These are phyloP conservation scores for Scleroderma citrinum DNA, from an alignment of 768 basidiomycete species.

Conservation along the genomic window DNA sequence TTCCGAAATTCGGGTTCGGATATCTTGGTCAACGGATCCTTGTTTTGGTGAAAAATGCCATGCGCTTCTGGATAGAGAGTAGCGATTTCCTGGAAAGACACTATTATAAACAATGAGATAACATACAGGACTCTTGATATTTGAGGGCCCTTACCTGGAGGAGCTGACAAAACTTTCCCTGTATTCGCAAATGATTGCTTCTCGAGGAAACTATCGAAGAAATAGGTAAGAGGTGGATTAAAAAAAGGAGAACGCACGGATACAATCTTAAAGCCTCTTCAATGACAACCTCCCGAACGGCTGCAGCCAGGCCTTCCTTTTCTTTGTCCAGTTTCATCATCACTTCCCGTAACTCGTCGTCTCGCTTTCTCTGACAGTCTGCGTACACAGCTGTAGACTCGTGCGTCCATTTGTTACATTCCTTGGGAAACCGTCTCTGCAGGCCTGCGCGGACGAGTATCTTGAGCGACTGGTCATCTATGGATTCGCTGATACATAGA, in stretches of 20 bases:
- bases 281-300: slow-evolving; percentile 20
- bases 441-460: slow-evolving; percentile 28
- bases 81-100: slow-evolving; percentile 4
- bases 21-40: slow-evolving; percentile 5
- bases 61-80: slow-evolving; percentile 10
- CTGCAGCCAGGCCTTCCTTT: slow-evolving; percentile 2
- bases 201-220: slow-evolving; percentile 11
- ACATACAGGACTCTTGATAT: background rate
- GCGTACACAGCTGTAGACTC: slow-evolving; percentile 1
- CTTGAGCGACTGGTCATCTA: slow-evolving; percentile 4
- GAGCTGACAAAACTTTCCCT: background rate
- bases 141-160: slow-evolving; percentile 5
- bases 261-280: slow-evolving; percentile 17
- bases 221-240: background rate
- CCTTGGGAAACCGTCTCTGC: slow-evolving; percentile 15
- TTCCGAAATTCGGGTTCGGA: slow-evolving; percentile 5
- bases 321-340: background rate
- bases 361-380: background rate
- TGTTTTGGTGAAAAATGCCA: background rate
- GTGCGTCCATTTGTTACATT: slow-evolving; percentile 20
- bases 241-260: slow-evolving; percentile 15
- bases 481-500: slow-evolving; percentile 11
- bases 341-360: background rate
- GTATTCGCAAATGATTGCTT: slow-evolving; percentile 8
- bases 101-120: background rate